Evolutionary conservation across 805 yeast species (phyloP), one percentile per base, ranked within the genome.

Genomic region (Pichia phayaonensis): DNA sequence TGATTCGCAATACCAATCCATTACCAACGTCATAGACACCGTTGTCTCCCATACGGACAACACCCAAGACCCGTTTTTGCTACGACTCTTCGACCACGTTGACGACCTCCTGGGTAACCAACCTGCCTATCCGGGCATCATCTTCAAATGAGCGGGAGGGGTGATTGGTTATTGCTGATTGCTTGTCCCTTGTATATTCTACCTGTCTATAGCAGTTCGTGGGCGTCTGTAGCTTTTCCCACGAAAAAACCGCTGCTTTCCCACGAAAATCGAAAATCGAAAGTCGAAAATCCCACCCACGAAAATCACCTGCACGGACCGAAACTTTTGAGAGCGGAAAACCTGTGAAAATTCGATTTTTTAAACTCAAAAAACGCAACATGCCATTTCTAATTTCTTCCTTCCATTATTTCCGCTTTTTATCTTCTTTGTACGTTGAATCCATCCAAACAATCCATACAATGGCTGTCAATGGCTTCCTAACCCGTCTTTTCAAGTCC

Each of bases 401-500:
- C 20, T 13, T 31, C 18, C 20, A 16, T 7, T 34, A 13, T 20
- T 15, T 20, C 40, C 40, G 40, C 23, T 39, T 18, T 21, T 7
- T 10, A 11, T 16, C 23, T 39, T 2, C 12, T 18, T 21, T 39
- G 3, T 20, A 10, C 23, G 2, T 21, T 20, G 11, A 39, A 20
- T 10, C 20, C 22, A 10, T 20, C 40, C 20, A 34, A n/a, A n/a
- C 4, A 18, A n/a, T n/a, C 20, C 20, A 16, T 18, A 40, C 2
- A 11, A 49, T 49, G 52, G 40, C 52, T 3, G 40, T 38, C 18
- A 46, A 43, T 29, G 45, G 42, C 15, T 46, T 50, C 12, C 15
- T 50, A 6, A 18, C 44, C 6, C 46, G 46, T 20, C 21, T 51
- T 11, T 51, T 51, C 27, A 51, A 51, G 23, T 44, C 39, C 16